Base-by-base conservation (phyloP, 768 basidiomycete genomes). In the Amanita rubescens region DNA sequence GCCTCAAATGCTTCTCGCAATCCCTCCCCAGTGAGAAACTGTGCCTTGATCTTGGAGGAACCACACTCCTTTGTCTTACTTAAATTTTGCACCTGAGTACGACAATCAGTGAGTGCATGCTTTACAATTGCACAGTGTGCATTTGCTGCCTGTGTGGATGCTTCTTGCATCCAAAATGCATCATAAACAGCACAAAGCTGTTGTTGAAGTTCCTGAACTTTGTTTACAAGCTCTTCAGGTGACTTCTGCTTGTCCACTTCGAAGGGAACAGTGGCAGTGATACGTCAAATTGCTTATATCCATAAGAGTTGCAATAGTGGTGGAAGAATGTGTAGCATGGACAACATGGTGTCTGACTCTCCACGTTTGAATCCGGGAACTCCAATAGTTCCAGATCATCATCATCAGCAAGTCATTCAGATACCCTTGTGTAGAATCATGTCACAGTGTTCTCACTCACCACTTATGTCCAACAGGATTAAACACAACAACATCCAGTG, bases 401-500 rank as follows among this genome's bases (percentile, higher is more conserved):
- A 47, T 30, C 24, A 17, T n/a, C 60, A 35, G 24, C 53, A 54
- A 7, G 22, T 44, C 54, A 70, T 69, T n/a, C 44, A 58, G 30
- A 59, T 44, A 34, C 64, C 62, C 6, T 44, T 63, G 24, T 45
- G 56, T 6, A 62, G 27, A 3, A 59, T 41, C 6, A 53, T 56
- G 32, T 66, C 62, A 51, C 67, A 69, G 1, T 45, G 59, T 8
- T 64, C 51, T 9, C 58, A 39, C 51, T 9, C 58, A 39, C 71
- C 73, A 77, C n/a, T 52, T 59, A 1, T 20, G 50, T 20, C 64
- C 61, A 4, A 75, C 49, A 0, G 68, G 70, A 1, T 62, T 65
- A 58, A 77, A 77, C n/a, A 68, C 65, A 1, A 69, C 71, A 57
- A 77, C 71, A 61, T 78, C 69, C 33, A 72, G 69, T 0, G 75